Evolutionary conservation across 331 rosid species (phyloP).

Genomic region (Phaseolus coccineus): DNA sequence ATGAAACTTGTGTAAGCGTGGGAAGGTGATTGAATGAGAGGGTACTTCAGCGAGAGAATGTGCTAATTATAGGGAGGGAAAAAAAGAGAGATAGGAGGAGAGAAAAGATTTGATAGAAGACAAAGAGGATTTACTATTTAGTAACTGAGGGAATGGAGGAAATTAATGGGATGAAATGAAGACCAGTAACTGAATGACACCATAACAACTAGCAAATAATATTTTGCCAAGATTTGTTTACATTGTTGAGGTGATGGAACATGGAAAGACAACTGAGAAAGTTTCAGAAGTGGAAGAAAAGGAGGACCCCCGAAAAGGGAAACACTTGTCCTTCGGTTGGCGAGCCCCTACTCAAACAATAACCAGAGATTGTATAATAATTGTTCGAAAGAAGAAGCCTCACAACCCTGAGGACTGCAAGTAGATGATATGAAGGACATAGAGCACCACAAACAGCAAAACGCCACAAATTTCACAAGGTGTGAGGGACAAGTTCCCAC

Average conservation of each 20-base stretch:
- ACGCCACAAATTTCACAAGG: conserved; percentile 48
- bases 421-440: conserved; percentile 52
- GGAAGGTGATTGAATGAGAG: conserved; percentile 3
- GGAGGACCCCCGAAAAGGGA: conserved; percentile 53
- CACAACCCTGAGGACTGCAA: conserved; percentile 38
- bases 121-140: conserved; percentile 40
- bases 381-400: conserved; percentile 40
- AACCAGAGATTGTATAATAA: conserved; percentile 47
- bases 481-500: conserved; percentile 45
- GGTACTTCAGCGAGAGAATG: background rate
- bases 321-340: conserved; percentile 50
- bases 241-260: conserved; percentile 68
- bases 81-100: background rate
- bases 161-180: conserved; percentile 21
- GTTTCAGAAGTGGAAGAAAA: conserved; percentile 51
- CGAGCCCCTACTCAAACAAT: conserved; percentile 48
- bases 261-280: conserved; percentile 71
- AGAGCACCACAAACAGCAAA: conserved; percentile 53
- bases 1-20: background rate
- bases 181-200: conserved; percentile 43
- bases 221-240: conserved; percentile 23
- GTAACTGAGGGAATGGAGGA: conserved; percentile 26
- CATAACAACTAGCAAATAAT: conserved; percentile 27
- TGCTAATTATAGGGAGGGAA: background rate
- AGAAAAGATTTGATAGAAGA: conserved; percentile 16